Evolutionary conservation across 345 rosid species (phyloP), one percentile per base, ranked within the genome.

Genomic region (Microthlaspi erraticum): DNA sequence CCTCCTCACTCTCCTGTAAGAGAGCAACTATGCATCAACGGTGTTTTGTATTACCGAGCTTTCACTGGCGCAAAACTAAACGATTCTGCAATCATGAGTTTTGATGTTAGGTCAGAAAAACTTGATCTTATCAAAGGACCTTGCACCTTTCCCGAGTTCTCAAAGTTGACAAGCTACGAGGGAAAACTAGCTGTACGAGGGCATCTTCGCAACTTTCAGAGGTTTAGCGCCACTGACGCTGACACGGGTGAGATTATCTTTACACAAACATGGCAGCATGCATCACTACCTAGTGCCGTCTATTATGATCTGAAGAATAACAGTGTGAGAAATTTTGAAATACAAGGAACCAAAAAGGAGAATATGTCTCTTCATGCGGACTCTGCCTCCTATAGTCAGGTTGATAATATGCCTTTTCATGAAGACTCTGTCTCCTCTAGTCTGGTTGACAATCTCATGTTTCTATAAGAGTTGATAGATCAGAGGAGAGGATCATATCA

Each of bases 81-180:
- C 4, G 29, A 26, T 26, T 26, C 29, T 26, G 29, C 29, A 26
- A 26, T 26, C 29, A 26, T 12, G 10, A 12, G 56, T 51, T 50
- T 50, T 50, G 16, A 50, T 50, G 55, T 50, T 50, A 23, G 55
- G 34, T 51, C 56, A 1, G 37, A 26, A 29, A 52, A 29, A 29
- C 37, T 29, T 52, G 1, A 29, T 52, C 37, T 1, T 29, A 5
- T 52, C 11, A n/a, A 52, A 29, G 36, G 18, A 52, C 57, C 37
- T 52, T 7, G 10, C 26, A 46, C 5, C 12, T 19, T 1, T 11
- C n/a, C 3, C 7, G 8, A 3, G 0, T 18, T 4, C 9, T 46
- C 51, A 18, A 46, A 17, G 26, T 16, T 46, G 51, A 49, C 26
- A 49, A 49, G 31, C 31, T 49, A 49, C 13, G 31, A 19, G 53